Base-by-base conservation (phyloP, 208 protist species). In the Acanthamoeba castellanii region DNA sequence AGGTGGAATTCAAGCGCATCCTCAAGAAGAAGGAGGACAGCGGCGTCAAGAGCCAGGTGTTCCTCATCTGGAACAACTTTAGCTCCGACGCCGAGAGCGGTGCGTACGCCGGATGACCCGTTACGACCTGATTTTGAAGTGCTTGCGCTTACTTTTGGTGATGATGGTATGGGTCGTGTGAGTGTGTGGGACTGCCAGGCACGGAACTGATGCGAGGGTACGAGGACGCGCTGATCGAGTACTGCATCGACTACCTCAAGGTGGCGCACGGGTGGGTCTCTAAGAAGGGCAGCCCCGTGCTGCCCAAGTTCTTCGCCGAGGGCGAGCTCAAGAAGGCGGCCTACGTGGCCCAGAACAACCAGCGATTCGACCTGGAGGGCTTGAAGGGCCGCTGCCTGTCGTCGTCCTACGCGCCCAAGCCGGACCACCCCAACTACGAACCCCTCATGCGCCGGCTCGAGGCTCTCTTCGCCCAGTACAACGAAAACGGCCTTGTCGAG, bases 21-120 rank as follows among this genome's bases (percentile, higher is more conserved):
- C 74, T 82, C 74, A 82, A 82, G 37, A 50, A 42, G 34, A 82
- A 82, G 74, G 74, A 42, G 25, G 74, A 82, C 27, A 52, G 27
- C 22, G 74, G 74, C 74, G 74, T 82, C 42, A 82, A 82, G 74
- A 82, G 74, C 37, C 74, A 82, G 45, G 25, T 82, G 7, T 82
- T 82, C 45, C 74, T 82, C 27, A 82, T 82, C 45, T 82, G 74
- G 74, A 82, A 82, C 74, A 82, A 82, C 74, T 82, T 82, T 34
- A 55, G 42, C 32, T 82, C 74, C 18, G 74, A 82, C 74, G 16
- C 22, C 45, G 74, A 82, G 74, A 82, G 20, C 32, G 74, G 74
- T 22, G 37, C 37, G 32, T 32, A 78, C 34, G n/a, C 37, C 37
- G 37, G 37, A 3, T 42, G 37, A 5, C 37, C 37, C 37, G 37